Base-by-base conservation (phyloP, 306 rosid species). In the Hippophae tibetana region DNA sequence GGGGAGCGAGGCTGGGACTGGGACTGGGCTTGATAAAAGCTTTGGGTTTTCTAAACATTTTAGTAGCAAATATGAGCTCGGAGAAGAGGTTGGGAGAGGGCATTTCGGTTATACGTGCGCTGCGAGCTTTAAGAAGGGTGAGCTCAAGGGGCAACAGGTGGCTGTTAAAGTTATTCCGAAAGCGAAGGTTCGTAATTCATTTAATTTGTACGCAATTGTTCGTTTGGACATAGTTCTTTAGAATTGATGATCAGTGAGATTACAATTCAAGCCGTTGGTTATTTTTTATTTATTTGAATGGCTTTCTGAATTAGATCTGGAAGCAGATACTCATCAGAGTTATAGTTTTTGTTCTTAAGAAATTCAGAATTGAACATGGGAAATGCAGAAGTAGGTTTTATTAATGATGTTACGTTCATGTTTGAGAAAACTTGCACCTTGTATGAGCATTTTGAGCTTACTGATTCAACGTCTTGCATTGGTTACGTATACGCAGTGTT, bases 81-180 rank as follows among this genome's bases (percentile, higher is more conserved):
- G 94, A 25, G 88, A 79, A 47, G 97, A 90, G 74, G 83, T 90
- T 54, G 97, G 97, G 10, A 67, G 93, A 76, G 97, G 97, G 38
- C 95, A 90, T 67, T 86, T 86, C 60, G 97, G 97, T 25, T 83
- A 80, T 40, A 86, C 97, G 61, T 90, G 97, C 65, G 56, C 78
- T 45, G 95, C 95, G 6, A 84, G 58, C 55, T 68, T 75, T 42
- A 78, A 82, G 76, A 86, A 90, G 68, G 95, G 95, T 4, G 86
- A 86, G 49, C 73, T 71, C 67, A 90, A 78, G 50, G 94, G 90
- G 1, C 79, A 80, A 50, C 79, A 66, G 65, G 95, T 81, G 6
- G 97, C 97, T 47, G 97, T 90, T 6, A 90, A 90, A 70, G 90
- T 90, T 78, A 90, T 90, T 58, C 90, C 95, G 23, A 90, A 90